phyloP scores from a whole-genome alignment of 2,329 filamentous ascomycete species.

The Amesomyces nigricolor region DNA sequence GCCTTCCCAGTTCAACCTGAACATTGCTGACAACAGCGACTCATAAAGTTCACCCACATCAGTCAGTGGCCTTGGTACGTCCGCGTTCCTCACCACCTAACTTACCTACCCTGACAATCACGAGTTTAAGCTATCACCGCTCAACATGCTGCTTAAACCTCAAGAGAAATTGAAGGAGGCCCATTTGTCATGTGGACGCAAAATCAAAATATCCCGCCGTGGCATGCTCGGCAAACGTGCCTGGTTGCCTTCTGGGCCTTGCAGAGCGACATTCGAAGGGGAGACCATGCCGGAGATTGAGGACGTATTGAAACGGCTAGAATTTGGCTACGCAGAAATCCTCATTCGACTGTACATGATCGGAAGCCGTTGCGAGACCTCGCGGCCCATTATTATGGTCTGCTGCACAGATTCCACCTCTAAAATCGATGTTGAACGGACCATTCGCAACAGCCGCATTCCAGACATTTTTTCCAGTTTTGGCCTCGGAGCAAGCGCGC shows the following conservation, averaged over 20 bases:
- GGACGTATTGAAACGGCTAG: neutral
- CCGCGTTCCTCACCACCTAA: neutral
- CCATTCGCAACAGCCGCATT: neutral
- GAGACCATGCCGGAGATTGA: neutral
- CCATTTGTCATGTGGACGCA: neutral
- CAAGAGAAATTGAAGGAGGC: neutral
- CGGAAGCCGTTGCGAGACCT: neutral
- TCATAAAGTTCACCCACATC: neutral
- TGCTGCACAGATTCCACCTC: neutral
- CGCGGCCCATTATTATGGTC: neutral
- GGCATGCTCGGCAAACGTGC: neutral
- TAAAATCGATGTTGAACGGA: neutral
- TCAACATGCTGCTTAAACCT: too few species aligned
- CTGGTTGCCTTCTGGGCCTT: too few species aligned
- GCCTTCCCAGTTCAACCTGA: neutral
- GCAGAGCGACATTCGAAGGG: neutral
- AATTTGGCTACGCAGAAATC: neutral
- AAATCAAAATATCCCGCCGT: neutral
- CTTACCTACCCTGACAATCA: too few species aligned
- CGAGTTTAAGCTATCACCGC: too few species aligned
- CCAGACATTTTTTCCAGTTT: neutral
- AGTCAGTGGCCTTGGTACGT: neutral
- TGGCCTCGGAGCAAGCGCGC: neutral
- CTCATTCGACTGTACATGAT: neutral
- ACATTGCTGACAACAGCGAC: neutral